Base-by-base conservation (phyloP, 2,329 filamentous ascomycete genomes). In the Dothistroma septosporum region DNA sequence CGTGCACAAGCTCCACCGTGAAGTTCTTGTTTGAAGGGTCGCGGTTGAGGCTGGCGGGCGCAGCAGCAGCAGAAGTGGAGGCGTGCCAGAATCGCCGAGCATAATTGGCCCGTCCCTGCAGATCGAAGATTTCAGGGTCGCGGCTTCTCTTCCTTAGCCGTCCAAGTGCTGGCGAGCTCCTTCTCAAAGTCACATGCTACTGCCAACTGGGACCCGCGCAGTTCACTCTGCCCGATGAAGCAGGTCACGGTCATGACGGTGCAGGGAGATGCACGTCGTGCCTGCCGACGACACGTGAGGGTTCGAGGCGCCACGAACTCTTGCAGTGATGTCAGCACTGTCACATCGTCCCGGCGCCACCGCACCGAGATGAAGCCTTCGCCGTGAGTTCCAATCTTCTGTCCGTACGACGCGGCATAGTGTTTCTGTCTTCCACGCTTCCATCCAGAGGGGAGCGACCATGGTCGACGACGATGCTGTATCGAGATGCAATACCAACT, bases 1-100 rank as follows among this genome's bases (percentile, higher is more conserved):
- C 14, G 37, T 44, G 37, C n/a, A 32, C 41, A 55, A 55, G 37
- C 37, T 55, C 35, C 53, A 46, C 53, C 32, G 24, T 19, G 41
- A 31, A 55, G 24, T n/a, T 55, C 8, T 55, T 55, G 53, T 11
- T 54, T 12, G 10, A 21, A 35, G 52, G 6, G 37, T 33, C 52
- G 21, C 24, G 14, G 8, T 14, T 19, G 21, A 16, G 6, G 49
- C 12, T 7, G 50, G 21, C 21, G 53, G 31, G 35, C 4, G 53
- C 46, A 24, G 53, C 24, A 24, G n/a, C n/a, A n/a, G n/a, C n/a
- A n/a, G n/a, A n/a, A n/a, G n/a, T n/a, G 53, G 24, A 31, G 19
- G 16, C 53, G 53, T 55, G 53, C 24, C 14, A 2, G 35, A 9
- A 46, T 19, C 22, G 53, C 47, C 19, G 33, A 32, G 16, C 16